Percentiles rank a stretch among this genome's conserved stretches.
Conservation (phyloP, 805 yeast genomes). For the Saccharomycopsis sp. region DNA sequence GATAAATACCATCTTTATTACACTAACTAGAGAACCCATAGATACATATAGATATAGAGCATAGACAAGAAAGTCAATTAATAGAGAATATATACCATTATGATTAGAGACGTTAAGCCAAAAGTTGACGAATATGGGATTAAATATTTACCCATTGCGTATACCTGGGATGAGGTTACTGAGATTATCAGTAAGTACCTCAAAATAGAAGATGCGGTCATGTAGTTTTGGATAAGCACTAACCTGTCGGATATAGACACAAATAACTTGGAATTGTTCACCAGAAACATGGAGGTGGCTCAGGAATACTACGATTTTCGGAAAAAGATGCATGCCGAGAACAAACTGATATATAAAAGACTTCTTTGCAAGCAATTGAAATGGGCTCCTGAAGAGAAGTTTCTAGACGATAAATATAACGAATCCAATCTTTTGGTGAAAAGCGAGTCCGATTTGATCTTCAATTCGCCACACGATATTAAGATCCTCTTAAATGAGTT, state of each 20-base stretch:
- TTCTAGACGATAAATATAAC: constrained; percentile 1
- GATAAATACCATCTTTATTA: too few species aligned
- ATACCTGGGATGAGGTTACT: constrained; percentile 10
- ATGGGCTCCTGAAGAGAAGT: constrained; percentile 12
- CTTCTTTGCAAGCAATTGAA: constrained; percentile 17
- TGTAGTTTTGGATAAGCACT: neutral
- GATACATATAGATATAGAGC: neutral
- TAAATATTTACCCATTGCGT: constrained; percentile 10
- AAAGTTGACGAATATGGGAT: constrained; percentile 2
- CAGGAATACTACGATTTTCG: constrained; percentile 7
- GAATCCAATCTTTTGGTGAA: constrained; percentile 1
- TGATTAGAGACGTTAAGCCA: constrained; percentile 2
- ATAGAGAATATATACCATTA: neutral
- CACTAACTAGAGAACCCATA: too few species aligned
- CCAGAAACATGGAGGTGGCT: constrained; percentile 9
- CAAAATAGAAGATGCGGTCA: too few species aligned
- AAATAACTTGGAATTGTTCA: constrained; percentile 12
- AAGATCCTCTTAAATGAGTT: constrained; percentile 51
- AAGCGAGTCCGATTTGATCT: constrained; percentile 29
- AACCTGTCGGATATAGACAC: neutral
- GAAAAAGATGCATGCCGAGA: constrained; percentile 2
- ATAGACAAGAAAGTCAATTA: neutral
- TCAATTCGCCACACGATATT: constrained; percentile 37
- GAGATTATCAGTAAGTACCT: neutral
- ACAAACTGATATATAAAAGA: constrained; percentile 9